phyloP scores from a whole-genome alignment of 2,329 filamentous ascomycete species.

The Rutstroemia sp. region DNA sequence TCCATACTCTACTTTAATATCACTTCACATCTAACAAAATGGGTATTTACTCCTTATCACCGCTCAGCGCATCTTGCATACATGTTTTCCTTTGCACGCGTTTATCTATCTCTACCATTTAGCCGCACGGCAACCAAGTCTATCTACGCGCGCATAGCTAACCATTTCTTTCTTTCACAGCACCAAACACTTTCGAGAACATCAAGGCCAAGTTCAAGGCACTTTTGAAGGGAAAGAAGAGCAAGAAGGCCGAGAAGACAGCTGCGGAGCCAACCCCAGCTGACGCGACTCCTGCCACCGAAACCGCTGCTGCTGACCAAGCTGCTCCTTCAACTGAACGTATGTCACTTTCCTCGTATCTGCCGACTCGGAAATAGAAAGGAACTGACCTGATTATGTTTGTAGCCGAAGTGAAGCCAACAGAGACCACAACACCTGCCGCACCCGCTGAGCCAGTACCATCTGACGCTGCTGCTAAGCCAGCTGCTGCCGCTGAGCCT shows the following conservation, averaged over 20 bases:
- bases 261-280: conserved; percentile 5
- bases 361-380: not conserved
- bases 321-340: not conserved
- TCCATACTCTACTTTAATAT: not conserved
- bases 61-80: not conserved
- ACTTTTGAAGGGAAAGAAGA: conserved; percentile 25
- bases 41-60: conserved; percentile 3
- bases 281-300: conserved; percentile 8
- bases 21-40: conserved; percentile 3
- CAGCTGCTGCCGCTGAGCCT: conserved; percentile 9
- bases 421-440: no score
- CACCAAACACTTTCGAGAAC: conserved; percentile 25
- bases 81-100: not conserved
- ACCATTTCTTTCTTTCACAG: conserved; percentile 10
- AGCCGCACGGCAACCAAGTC: not conserved
- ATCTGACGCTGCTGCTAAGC: no score
- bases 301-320: conserved; percentile 7
- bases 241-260: conserved; percentile 19
- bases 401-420: conserved; percentile 12
- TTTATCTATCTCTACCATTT: not conserved
- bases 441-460: no score
- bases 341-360: not conserved
- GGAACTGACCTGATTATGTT: conserved; percentile 9
- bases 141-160: not conserved
- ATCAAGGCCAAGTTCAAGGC: conserved; percentile 29